phyloP scores from a whole-genome alignment of 805 yeast species.

The Suhomyces sp. region DNA sequence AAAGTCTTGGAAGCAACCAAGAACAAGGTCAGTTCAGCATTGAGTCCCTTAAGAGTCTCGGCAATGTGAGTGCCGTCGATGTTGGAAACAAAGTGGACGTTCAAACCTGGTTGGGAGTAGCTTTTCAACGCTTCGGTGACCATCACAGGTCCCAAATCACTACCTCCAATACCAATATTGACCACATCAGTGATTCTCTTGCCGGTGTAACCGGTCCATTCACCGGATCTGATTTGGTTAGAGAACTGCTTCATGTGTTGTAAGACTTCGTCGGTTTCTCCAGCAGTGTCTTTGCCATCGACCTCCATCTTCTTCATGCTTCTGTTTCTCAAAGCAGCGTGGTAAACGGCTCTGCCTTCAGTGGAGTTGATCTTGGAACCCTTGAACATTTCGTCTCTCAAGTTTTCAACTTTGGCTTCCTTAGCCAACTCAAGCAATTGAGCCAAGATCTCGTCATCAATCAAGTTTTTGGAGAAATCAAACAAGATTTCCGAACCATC shows the following conservation, averaged over 20 bases:
- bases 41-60: conserved; percentile 72
- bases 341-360: conserved; percentile 96
- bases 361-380: conserved; percentile 96
- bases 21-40: conserved; percentile 91
- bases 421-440: conserved; percentile 75
- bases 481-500: conserved; percentile 88
- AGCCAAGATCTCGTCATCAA: conserved; percentile 76
- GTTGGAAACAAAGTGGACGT: conserved; percentile 93
- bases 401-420: conserved; percentile 81
- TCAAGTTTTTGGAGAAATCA: conserved; percentile 92
- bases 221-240: conserved; percentile 84
- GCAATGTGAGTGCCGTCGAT: conserved; percentile 98
- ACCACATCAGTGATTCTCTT: conserved; percentile 90
- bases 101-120: conserved; percentile 70
- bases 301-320: conserved; percentile 79
- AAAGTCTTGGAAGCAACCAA: conserved; percentile 95
- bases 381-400: conserved; percentile 87
- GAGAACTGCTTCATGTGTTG: conserved; percentile 97
- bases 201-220: conserved; percentile 97
- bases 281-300: conserved; percentile 85
- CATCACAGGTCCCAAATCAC: conserved; percentile 99
- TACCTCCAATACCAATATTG: conserved; percentile 98
- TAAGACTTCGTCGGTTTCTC: conserved; percentile 88
- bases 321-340: conserved; percentile 94
- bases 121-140: conserved; percentile 97